phyloP scores from a whole-genome alignment of 495 filamentous ascomycete species.

The Lasiosphaeria miniovina region DNA sequence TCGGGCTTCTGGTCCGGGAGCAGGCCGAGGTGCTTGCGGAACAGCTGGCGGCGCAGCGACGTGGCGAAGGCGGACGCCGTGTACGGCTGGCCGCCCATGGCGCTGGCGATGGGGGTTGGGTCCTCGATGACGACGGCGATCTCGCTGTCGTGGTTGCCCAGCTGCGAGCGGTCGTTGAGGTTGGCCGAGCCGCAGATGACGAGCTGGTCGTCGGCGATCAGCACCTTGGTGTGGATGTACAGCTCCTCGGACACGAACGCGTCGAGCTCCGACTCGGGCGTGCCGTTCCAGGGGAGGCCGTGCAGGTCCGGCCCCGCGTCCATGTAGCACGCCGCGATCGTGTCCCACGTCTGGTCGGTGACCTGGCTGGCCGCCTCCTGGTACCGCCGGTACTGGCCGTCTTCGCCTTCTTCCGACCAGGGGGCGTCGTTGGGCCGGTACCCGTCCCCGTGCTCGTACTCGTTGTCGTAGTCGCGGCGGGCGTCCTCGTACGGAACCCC shows the following conservation, averaged over 20 bases:
- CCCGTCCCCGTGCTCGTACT: conserved; percentile 29
- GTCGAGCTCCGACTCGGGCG: conserved; percentile 71
- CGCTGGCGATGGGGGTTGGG: conserved; percentile 61
- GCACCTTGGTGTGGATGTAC: conserved; percentile 90
- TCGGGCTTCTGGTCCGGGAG: conserved; percentile 66
- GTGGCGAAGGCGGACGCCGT: conserved; percentile 76
- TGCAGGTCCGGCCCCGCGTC: conserved; percentile 71
- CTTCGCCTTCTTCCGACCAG: conserved; percentile 34
- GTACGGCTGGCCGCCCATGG: conserved; percentile 70
- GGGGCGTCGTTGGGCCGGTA: conserved; percentile 22
- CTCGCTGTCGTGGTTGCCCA: conserved; percentile 74
- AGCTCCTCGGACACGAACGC: conserved; percentile 91
- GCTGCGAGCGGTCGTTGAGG: conserved; percentile 90
- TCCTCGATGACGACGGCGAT: conserved; percentile 51
- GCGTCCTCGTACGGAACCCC: conserved; percentile 75
- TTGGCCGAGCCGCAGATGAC: conserved; percentile 94
- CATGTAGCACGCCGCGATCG: conserved; percentile 83
- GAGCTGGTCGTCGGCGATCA: conserved; percentile 86
- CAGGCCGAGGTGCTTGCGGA: conserved; percentile 87
- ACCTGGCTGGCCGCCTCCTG: conserved; percentile 60
- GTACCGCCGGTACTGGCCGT: conserved; percentile 55
- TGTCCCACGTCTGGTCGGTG: conserved; percentile 63
- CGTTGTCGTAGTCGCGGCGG: conserved; percentile 61
- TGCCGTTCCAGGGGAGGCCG: conserved; percentile 74
- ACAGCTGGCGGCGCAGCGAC: conserved; percentile 79